Evolutionary conservation across 345 rosid genomes (phyloP).

Genomic region (Luvunga scandens): DNA sequence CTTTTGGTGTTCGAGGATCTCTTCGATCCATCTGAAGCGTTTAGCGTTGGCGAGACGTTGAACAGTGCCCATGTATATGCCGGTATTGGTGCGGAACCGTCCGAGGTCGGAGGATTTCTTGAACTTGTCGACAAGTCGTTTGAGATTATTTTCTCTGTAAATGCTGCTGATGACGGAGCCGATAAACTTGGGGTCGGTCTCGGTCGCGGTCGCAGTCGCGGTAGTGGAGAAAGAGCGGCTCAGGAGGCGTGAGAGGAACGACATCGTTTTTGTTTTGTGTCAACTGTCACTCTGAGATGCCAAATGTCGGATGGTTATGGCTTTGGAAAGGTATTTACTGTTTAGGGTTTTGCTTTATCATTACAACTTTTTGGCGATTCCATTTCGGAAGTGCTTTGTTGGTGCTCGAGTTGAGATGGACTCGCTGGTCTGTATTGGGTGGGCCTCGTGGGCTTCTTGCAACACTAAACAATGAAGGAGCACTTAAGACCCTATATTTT

Average conservation of each 20-base stretch:
- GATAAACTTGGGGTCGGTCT: background rate
- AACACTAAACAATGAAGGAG: no score
- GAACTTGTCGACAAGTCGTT: constrained; percentile 60
- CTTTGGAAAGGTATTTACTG: background rate
- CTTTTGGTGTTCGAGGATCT: constrained; percentile 69
- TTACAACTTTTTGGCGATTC: background rate
- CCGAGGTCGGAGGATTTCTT: constrained; percentile 42
- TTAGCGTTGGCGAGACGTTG: constrained; percentile 63
- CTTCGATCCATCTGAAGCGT: constrained; percentile 46
- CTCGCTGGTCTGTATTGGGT: no score
- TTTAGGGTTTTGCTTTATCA: background rate
- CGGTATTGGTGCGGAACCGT: constrained; percentile 49
- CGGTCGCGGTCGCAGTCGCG: background rate
- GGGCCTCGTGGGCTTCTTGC: no score
- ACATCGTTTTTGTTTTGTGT: constrained; percentile 20
- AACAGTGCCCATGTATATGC: constrained; percentile 43
- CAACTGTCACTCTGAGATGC: background rate
- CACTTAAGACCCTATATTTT: no score
- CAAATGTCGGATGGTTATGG: background rate
- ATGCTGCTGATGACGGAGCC: constrained; percentile 27
- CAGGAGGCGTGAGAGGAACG: constrained; percentile 35
- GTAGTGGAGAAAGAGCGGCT: constrained; percentile 31
- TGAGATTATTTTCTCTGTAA: constrained; percentile 53
- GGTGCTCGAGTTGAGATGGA: no score
- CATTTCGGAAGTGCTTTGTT: background rate